Evolutionary conservation across 257 asterid genomes (phyloP), one percentile per base, ranked within the genome.

Genomic region (Oldenlandia corymbosa): DNA sequence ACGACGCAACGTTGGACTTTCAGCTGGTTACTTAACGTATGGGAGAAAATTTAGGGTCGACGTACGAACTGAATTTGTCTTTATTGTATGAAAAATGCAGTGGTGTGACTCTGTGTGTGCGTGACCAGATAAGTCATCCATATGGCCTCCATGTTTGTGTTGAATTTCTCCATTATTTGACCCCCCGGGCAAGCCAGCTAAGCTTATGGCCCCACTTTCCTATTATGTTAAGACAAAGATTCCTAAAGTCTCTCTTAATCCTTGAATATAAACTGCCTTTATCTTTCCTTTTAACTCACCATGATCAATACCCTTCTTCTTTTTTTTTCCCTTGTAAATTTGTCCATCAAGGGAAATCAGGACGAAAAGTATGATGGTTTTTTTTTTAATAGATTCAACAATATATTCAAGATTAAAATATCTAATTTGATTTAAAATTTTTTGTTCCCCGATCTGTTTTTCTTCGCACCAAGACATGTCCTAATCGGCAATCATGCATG

Each of bases 171-270:
- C 24, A 20, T 47, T 47, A 47, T 45, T 45, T 45, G 4, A 21
- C 56, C n/a, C 46, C 45, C 32, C 58, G 30, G 50, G 23, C 43
- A 3, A 43, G 62, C 52, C 58, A 64, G 68, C 66, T 46, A 54
- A 39, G 36, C 7, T 1, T 10, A 60, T 51, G 49, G 68, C 52
- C 64, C 68, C 21, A 48, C 66, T 51, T 64, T 62, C 70, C 71
- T 47, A 59, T 32, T 32, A 42, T 32, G 74, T 56, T 20, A 41
- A 64, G 68, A 37, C 66, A 56, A 14, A 24, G 59, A 57, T 58
- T 36, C 63, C 31, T 36, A 45, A 17, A 27, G 26, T 27, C 50
- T 14, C 51, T 60, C 42, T 31, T 58, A 17, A 12, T 18, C 59
- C 50, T 56, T 56, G 36, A 16, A n/a, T 60, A 21, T 41, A 27